phyloP scores from a whole-genome alignment of 2,329 filamentous ascomycete species.

The Penicillium sp. region DNA sequence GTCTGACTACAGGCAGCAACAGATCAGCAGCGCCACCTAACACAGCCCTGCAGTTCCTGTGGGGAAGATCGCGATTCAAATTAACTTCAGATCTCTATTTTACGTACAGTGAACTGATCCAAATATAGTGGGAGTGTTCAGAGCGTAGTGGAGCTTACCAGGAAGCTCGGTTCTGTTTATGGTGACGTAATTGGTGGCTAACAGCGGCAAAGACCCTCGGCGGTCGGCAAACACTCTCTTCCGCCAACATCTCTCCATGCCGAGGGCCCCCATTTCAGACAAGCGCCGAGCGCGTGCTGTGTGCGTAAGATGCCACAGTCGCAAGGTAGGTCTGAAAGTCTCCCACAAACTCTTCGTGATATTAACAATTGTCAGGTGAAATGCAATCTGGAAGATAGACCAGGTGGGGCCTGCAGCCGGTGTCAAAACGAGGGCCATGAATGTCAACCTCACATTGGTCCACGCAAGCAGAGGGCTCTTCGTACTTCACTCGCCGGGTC shows the following conservation, averaged over 20 bases:
- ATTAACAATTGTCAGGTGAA: slow-evolving; percentile 1
- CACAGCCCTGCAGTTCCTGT: not conserved
- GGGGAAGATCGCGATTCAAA: not conserved
- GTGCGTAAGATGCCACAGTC: slow-evolving; percentile 6
- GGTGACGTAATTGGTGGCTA: not conserved
- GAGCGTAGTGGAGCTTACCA: too few relatives aligned
- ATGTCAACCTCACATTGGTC: slow-evolving; percentile 7
- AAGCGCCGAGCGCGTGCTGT: slow-evolving; percentile 10
- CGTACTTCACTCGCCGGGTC: not conserved
- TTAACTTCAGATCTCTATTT: not conserved
- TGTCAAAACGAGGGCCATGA: slow-evolving; percentile 5
- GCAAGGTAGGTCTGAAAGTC: not conserved
- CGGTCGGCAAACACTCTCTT: not conserved
- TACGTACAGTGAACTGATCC: too few relatives aligned
- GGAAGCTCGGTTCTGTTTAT: not conserved
- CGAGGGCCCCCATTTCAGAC: not conserved
- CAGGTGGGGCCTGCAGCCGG: slow-evolving; percentile 6
- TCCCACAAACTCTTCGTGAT: not conserved
- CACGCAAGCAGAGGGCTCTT: slow-evolving; percentile 1
- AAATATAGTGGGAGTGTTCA: too few relatives aligned
- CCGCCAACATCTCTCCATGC: not conserved
- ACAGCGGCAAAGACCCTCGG: not conserved
- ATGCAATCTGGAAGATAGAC: slow-evolving; percentile 10
- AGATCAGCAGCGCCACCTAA: not conserved
- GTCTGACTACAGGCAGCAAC: not conserved